Percentiles rank a stretch among this genome's conserved stretches.
These are phyloP conservation scores for Marasmius oreades DNA, from an alignment of 1,284 basidiomycete species.

Conservation along the genomic window DNA sequence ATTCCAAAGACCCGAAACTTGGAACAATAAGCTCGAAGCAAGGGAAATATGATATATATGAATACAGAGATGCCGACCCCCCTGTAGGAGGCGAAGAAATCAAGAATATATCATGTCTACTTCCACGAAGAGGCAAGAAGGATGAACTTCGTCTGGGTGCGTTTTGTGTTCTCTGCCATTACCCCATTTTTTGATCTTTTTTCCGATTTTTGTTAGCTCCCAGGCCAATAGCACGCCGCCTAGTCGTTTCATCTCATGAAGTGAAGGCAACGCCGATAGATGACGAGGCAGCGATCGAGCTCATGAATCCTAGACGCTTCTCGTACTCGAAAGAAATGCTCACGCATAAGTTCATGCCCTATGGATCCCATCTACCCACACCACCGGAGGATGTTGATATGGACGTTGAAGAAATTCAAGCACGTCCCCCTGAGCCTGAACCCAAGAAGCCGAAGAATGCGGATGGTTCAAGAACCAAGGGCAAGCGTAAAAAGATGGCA, in stretches of 20 bases:
- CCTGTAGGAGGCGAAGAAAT: conserved; percentile 60
- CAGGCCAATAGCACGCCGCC: conserved; percentile 50
- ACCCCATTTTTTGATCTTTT: not conserved
- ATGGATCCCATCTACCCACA: conserved; percentile 38
- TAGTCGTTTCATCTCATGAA: conserved; percentile 54
- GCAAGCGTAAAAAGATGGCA: not conserved
- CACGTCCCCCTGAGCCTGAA: not conserved
- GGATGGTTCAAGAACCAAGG: not conserved
- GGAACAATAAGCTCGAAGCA: conserved; percentile 52
- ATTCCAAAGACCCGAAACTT: conserved; percentile 32
- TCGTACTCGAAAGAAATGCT: conserved; percentile 57
- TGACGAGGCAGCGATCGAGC: conserved; percentile 22
- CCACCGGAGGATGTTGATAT: not conserved
- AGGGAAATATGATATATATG: conserved; percentile 61
- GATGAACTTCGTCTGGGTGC: conserved; percentile 59
- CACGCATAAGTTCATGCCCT: conserved; percentile 61
- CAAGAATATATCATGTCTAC: conserved; percentile 51
- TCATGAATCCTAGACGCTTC: conserved; percentile 53
- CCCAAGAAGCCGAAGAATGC: not conserved
- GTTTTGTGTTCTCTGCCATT: conserved; percentile 10
- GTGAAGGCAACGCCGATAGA: conserved; percentile 23
- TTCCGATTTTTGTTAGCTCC: conserved; percentile 39
- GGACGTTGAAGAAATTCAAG: not conserved
- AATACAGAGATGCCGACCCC: conserved; percentile 38
- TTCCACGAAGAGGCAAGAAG: conserved; percentile 58